Percentiles rank a stretch among this genome's conserved stretches.
phyloP scores from a whole-genome alignment of 768 basidiomycete species.

The Cyathus striatus region DNA sequence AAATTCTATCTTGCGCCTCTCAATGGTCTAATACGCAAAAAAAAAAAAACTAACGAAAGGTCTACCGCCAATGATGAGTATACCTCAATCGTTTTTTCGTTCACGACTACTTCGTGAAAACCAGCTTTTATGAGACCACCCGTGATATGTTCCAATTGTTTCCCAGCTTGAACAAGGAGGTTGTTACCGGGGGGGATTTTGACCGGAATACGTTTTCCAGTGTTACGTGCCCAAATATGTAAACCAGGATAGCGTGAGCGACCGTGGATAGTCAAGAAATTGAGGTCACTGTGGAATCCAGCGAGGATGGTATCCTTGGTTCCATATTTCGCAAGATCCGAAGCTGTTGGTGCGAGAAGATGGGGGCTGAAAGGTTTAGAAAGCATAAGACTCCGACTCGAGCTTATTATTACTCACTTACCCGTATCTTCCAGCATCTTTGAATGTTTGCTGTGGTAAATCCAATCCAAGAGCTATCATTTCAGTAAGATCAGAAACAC shows the following conservation, averaged over 20 bases:
- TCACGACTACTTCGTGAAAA: conserved; percentile 93
- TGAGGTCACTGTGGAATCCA: conserved; percentile 92
- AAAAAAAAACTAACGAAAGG: not conserved
- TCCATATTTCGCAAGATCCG: conserved; percentile 79
- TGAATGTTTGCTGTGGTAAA: conserved; percentile 63
- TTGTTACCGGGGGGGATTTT: conserved; percentile 78
- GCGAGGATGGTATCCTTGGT: conserved; percentile 81
- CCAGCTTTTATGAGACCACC: conserved; percentile 89
- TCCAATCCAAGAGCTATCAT: conserved; percentile 87
- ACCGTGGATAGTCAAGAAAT: conserved; percentile 90
- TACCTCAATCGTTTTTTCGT: conserved; percentile 72
- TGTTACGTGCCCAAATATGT: conserved; percentile 93
- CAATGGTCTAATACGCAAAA: conserved; percentile 48
- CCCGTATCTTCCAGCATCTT: conserved; percentile 83
- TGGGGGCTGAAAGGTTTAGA: conserved; percentile 69
- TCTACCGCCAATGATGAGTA: conserved; percentile 10
- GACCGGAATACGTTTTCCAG: conserved; percentile 85
- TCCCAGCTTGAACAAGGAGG: conserved; percentile 92
- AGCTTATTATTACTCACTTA: conserved; percentile 13
- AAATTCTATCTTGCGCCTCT: conserved; percentile 46
- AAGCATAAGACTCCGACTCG: not conserved
- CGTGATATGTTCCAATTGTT: conserved; percentile 86
- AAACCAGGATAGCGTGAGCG: conserved; percentile 84
- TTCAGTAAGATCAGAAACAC: conserved; percentile 81
- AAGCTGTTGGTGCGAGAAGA: conserved; percentile 89